Evolutionary conservation across 139 green algal species (phyloP).

Genomic region (Coelastrella sp.): DNA sequence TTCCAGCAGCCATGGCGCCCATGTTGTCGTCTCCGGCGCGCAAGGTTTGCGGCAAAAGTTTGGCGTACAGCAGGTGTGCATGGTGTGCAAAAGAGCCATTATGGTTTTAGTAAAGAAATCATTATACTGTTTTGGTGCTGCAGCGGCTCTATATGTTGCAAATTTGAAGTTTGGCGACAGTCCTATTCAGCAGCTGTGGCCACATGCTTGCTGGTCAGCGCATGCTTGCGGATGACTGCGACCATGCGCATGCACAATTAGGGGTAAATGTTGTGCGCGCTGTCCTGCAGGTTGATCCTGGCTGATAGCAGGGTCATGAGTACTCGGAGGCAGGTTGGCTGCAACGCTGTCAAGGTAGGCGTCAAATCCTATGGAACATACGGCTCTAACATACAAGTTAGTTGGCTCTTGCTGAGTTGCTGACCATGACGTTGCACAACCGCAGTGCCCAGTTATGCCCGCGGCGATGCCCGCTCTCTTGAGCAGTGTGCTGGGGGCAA

Average conservation of each 20-base stretch:
- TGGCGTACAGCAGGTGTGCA: not conserved
- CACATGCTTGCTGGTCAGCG: no score
- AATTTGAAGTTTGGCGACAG: no score
- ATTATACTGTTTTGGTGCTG: no score
- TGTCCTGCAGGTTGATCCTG: not conserved
- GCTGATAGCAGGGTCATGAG: not conserved
- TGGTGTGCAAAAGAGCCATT: not conserved
- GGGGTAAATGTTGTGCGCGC: no score
- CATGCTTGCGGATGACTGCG: no score
- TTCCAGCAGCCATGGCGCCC: not conserved
- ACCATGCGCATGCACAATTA: no score
- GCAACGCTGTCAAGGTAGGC: not conserved
- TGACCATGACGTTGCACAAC: no score
- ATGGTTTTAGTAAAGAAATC: no score
- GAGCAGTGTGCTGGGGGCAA: not conserved
- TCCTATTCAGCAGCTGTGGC: constrained; percentile 19
- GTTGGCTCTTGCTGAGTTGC: no score
- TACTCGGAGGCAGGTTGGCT: not conserved
- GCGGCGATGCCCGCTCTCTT: not conserved
- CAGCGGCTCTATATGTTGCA: no score
- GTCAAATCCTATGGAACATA: no score
- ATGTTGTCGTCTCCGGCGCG: not conserved
- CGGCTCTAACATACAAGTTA: no score
- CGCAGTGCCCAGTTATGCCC: not conserved
- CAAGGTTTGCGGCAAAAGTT: not conserved